These are phyloP conservation scores for Globisporangium viniferum DNA, from an alignment of 352 stramenopile species.

Conservation along the genomic window DNA sequence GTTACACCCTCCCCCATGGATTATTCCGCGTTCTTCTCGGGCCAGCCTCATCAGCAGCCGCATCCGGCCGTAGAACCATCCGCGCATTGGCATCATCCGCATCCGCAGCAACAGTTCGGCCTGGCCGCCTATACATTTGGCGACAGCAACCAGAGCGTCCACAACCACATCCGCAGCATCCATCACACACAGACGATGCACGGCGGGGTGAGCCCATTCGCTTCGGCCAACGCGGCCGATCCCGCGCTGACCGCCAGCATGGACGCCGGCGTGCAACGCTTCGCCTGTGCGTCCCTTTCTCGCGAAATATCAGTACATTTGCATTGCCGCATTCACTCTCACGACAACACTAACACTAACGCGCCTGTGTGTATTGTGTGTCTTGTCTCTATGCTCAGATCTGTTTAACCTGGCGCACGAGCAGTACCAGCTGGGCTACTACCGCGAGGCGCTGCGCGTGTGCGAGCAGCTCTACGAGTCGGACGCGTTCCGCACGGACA, in stretches of 20 bases:
- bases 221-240: conserved; percentile 5
- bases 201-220: conserved; percentile 9
- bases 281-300: conserved; percentile 51
- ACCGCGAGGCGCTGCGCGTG: conserved; percentile 75
- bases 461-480: conserved; percentile 89
- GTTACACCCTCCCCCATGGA: background rate
- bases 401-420: conserved; percentile 77
- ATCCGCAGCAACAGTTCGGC: background rate
- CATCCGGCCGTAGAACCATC: background rate
- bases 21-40: conserved; percentile 1
- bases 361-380: background rate
- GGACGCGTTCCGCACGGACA: conserved; percentile 87
- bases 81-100: background rate
- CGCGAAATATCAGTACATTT: conserved; percentile 8
- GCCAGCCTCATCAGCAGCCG: background rate
- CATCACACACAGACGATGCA: conserved; percentile 8
- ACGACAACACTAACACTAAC: background rate
- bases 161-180: background rate
- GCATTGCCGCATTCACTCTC: conserved; percentile 7
- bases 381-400: conserved; percentile 25
- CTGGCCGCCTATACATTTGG: background rate
- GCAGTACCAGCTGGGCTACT: conserved; percentile 87
- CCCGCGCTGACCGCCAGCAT: conserved; percentile 13
- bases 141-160: background rate
- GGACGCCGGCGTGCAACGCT: conserved; percentile 55